Evolutionary conservation across 345 rosid species (phyloP).

Genomic region (Syzygium aqueum): DNA sequence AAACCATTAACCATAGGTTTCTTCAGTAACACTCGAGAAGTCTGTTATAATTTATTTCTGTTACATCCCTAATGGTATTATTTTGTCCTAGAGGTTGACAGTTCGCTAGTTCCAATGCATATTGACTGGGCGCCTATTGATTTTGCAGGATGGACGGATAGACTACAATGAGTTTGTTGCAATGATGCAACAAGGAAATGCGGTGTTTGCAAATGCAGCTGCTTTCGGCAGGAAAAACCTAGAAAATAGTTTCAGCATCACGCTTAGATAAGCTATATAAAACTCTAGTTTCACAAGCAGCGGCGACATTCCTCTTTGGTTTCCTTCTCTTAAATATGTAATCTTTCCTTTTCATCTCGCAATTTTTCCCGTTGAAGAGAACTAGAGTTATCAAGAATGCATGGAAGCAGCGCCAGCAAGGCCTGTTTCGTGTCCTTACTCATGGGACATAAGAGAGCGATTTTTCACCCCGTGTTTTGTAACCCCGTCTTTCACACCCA

Average conservation of each 20-base stretch:
- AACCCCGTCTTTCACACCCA: background rate
- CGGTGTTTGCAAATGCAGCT: background rate
- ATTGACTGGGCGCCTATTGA: background rate
- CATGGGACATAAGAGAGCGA: background rate
- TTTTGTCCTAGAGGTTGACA: background rate
- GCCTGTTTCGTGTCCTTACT: background rate
- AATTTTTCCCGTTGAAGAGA: background rate
- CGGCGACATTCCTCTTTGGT: background rate
- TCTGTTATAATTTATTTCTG: background rate
- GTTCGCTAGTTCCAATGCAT: background rate
- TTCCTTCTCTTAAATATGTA: background rate
- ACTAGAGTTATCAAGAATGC: background rate
- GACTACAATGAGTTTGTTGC: conserved; percentile 30
- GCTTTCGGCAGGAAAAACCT: conserved; percentile 18
- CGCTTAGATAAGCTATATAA: background rate
- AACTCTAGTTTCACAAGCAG: background rate
- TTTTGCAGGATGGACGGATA: conserved; percentile 27
- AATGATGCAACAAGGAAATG: conserved; percentile 30
- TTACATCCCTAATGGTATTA: background rate
- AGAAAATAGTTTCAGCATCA: conserved; percentile 25
- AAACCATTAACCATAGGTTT: background rate
- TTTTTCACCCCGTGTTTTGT: background rate
- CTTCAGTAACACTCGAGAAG: background rate
- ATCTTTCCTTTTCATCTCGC: background rate
- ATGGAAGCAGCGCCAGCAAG: background rate